Percentiles rank a stretch among this genome's conserved stretches.
phyloP scores from a whole-genome alignment of 805 yeast genomes.

The Lipomyces oligophaga region DNA sequence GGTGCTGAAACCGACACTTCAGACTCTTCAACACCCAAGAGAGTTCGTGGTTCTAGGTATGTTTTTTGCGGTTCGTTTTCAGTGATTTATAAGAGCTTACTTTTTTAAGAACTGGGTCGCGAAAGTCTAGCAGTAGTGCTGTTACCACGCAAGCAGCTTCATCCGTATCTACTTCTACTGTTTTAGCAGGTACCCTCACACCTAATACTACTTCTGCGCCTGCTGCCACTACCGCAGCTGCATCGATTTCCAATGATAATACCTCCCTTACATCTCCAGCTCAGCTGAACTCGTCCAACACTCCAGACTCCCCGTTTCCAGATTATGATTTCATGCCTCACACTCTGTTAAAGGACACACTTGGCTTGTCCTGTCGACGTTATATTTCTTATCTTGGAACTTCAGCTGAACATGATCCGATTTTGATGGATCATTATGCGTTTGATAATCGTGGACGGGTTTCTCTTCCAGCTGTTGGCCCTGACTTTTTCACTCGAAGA shows the following conservation, averaged over 20 bases:
- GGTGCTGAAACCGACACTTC: conserved; percentile 6
- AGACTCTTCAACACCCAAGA: conserved; percentile 9
- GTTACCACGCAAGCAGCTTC: neutral
- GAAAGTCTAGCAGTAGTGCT: conserved; percentile 6
- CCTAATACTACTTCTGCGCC: too few relatives aligned
- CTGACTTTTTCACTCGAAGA: conserved; percentile 20
- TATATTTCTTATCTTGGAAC: conserved; percentile 33
- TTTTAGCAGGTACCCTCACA: neutral
- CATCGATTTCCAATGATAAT: neutral
- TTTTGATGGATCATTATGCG: conserved; percentile 31
- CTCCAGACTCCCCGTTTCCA: conserved; percentile 31
- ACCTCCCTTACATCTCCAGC: neutral
- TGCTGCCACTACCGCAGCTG: neutral
- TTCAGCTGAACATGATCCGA: conserved; percentile 32
- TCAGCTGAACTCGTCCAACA: conserved; percentile 5
- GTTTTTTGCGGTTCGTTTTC: neutral
- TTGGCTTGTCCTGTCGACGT: conserved; percentile 32
- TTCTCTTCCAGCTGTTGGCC: conserved; percentile 21
- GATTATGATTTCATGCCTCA: conserved; percentile 33
- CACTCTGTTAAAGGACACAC: conserved; percentile 31
- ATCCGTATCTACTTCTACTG: neutral
- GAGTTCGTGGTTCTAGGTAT: conserved; percentile 15
- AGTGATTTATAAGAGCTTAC: neutral
- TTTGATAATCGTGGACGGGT: conserved; percentile 29
- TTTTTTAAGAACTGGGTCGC: conserved; percentile 9